A percentile compares a stretch with the other conserved stretches of the same genome.
Conservation (phyloP, 306 rosid genomes). For the Sphenostylis stenocarpa region DNA sequence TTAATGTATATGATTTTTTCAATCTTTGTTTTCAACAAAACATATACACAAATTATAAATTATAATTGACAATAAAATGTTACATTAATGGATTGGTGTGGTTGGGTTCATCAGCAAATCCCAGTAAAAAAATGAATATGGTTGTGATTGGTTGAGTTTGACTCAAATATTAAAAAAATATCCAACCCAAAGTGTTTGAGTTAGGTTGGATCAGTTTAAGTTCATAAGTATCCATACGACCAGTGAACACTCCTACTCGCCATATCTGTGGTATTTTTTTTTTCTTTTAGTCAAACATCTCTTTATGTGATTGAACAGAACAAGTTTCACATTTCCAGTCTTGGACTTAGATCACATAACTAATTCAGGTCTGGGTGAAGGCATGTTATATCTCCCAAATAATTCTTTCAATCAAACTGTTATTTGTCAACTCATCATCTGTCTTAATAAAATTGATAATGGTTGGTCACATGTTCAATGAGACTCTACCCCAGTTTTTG, state of each 20-base stretch:
- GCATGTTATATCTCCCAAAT: background rate
- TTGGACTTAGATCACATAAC: background rate
- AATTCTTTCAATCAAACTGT: background rate
- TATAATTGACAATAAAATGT: too few species aligned
- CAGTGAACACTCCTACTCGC: background rate
- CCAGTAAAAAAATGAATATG: too few species aligned
- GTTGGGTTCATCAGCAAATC: too few species aligned
- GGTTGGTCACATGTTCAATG: background rate
- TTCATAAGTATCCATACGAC: too few species aligned
- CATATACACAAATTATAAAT: too few species aligned
- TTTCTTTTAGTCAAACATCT: background rate
- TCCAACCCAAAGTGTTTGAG: too few species aligned
- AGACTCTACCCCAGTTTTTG: background rate
- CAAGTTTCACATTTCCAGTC: background rate
- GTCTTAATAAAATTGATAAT: background rate
- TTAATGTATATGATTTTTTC: too few species aligned
- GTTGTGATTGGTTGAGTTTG: too few species aligned
- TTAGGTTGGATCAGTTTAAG: too few species aligned
- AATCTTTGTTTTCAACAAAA: too few species aligned
- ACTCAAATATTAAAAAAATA: too few species aligned
- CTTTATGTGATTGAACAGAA: background rate
- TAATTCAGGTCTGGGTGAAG: background rate
- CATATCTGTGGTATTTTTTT: background rate
- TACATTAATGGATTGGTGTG: too few species aligned
- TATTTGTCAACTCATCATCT: background rate